Base-by-base conservation (phyloP, 2,329 filamentous ascomycete genomes). In the Colletotrichum acutatum region DNA sequence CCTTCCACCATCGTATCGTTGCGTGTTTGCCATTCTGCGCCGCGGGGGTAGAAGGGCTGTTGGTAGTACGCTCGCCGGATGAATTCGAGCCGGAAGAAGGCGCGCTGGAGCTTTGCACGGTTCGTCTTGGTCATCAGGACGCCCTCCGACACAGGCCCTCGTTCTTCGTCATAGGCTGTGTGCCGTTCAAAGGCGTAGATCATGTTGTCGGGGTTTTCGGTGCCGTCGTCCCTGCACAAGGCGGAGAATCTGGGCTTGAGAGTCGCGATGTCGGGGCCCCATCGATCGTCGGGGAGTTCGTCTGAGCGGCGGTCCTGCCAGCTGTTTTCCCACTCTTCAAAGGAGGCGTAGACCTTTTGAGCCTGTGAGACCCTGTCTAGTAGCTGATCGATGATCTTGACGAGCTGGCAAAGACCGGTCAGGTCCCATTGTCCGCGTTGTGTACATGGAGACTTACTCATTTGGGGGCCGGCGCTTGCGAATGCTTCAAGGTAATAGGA, bases 81-180 rank as follows among this genome's bases (percentile, higher is more conserved):
- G 46, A 71, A 37, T 56, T 71, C 71, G 32, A 73, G 66, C 3
- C 71, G 71, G 60, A 73, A 73, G 60, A 71, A 61, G 32, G 71
- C 71, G 46, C 66, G 60, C 60, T 73, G 71, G 16, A 73, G 58
- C 4, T 24, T 30, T 14, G 58, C 30, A 3, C 69, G 37, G 22
- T 53, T 59, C 12, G 11, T 14, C 12, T n/a, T 14, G 53, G 52
- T 42, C 16, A 63, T 16, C 19, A 9, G 14, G 2, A 68, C 16
- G 37, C 69, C 69, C 19, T 72, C 65, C 59, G 52, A 32, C 0
- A 24, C 4, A 11, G 54, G 9, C 19, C 37, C 32, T 0, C 26
- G 14, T 1, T 16, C 37, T 1, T 42, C 3, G 9, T 59, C 5
- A 16, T 53, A 11, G 4, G 16, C 37, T 0, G 37, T 42, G 9